Evolutionary conservation across 2,329 filamentous ascomycete species (phyloP).

Genomic region (Botrytis cinerea): DNA sequence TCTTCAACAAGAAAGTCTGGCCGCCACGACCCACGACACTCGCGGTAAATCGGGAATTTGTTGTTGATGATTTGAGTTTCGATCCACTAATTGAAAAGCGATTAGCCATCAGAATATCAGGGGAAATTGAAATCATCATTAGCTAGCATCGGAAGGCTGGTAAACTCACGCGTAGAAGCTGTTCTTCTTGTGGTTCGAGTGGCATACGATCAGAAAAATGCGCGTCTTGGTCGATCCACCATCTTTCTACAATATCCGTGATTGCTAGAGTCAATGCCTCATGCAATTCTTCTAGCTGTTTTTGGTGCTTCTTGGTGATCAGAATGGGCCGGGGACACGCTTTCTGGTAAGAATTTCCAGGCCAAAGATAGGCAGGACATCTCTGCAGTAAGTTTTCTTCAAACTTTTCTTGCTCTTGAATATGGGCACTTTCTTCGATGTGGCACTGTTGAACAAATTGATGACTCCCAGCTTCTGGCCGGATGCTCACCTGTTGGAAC

Average conservation of each 20-base stretch:
- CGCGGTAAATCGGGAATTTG: neutral
- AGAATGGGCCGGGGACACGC: slow-evolving; percentile 11
- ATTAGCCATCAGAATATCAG: neutral
- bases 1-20: slow-evolving; percentile 15
- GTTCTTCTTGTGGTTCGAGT: neutral
- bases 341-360: neutral
- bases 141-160: neutral
- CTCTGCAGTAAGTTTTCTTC: neutral
- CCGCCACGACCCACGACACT: slow-evolving; percentile 7
- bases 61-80: neutral
- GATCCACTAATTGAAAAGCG: neutral
- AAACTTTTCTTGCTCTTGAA: neutral
- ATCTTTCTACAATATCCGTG: slow-evolving; percentile 16
- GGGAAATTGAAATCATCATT: neutral
- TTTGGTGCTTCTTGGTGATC: neutral
- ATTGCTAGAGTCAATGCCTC: neutral
- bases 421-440: neutral
- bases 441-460: neutral
- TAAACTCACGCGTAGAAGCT: neutral
- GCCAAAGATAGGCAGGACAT: slow-evolving; percentile 1
- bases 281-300: neutral
- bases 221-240: neutral
- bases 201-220: slow-evolving; percentile 1
- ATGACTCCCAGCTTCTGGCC: neutral
- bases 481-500: neutral